Base-by-base conservation (phyloP, 2,329 filamentous ascomycete genomes). In the Penicillium sp. region DNA sequence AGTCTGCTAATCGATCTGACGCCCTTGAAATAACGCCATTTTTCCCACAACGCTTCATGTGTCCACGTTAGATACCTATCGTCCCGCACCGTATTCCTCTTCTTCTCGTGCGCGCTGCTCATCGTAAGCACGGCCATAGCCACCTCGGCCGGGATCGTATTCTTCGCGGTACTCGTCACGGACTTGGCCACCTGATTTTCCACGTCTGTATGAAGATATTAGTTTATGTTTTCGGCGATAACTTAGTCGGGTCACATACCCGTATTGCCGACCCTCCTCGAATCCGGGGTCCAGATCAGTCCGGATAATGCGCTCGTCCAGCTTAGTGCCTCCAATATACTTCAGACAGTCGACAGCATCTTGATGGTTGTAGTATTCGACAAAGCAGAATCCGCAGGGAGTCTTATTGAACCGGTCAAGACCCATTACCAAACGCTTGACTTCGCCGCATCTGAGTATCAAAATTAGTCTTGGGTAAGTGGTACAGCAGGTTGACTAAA, bases 341-440 rank as follows among this genome's bases (percentile, higher is more conserved):
- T 97, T 99, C 87, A 99, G 88, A 77, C 93, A 97, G 74, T 99
- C 94, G 48, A 99, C 83, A 8, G 94, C 94, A 74, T 99, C 94
- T 71, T 96, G 89, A 74, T 97, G 94, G 27, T 88, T 97, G 80
- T 97, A 97, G 79, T 99, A 99, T 77, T 99, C 94, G 69, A 99
- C 94, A 71, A 99, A 99, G 81, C 94, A 99, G 82, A 99, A 99
- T 40, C 94, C 94, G 76, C 94, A 99, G 1, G 94, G 94, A 0
- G 94, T 99, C 80, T 99, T 99, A 76, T 89, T 89, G 81, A 94
- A 96, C 55, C 94, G 89, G 73, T 99, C 94, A 50, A 99, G 85
- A 48, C 94, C 94, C 94, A 99, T 99, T 62, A 99, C 86, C 46
- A 99, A 85, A 26, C 94, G 90, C 79, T 99, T 99, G 77, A 99